phyloP scores from a whole-genome alignment of 2,329 filamentous ascomycete genomes.

The Truncatella angustata region DNA sequence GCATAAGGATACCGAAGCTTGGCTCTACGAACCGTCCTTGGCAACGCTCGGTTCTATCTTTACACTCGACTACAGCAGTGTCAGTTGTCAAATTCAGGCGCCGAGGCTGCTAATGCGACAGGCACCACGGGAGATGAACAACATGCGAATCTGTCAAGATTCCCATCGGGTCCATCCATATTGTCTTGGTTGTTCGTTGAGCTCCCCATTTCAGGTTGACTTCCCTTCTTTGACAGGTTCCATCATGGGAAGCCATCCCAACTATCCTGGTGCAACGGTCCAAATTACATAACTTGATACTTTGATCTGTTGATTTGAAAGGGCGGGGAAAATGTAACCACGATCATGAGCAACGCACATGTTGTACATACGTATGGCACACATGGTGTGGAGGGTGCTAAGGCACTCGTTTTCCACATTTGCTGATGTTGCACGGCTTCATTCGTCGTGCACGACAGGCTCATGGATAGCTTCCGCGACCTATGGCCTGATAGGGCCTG shows the following conservation, averaged over 20 bases:
- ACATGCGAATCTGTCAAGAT: neutral
- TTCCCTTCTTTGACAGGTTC: conserved; percentile 1
- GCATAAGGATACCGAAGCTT: neutral
- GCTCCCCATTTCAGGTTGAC: neutral
- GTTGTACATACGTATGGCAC: neutral
- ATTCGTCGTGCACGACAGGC: conserved; percentile 1
- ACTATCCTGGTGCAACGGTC: neutral
- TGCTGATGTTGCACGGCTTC: neutral
- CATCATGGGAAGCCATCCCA: neutral
- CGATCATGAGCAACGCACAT: no score
- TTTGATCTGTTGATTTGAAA: neutral
- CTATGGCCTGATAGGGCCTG: neutral
- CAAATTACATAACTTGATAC: neutral
- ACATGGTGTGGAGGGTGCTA: neutral
- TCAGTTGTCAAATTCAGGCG: neutral
- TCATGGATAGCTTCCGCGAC: neutral
- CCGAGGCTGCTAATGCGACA: neutral
- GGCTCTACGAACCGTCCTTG: neutral
- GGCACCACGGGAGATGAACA: neutral
- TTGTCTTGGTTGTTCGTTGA: neutral
- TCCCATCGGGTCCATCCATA: neutral
- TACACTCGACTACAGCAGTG: neutral
- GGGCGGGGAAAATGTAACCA: neutral
- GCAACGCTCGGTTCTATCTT: neutral
- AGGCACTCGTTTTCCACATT: neutral